Percentiles rank a stretch among this genome's conserved stretches.
phyloP scores from a whole-genome alignment of 2,329 filamentous ascomycete genomes.

The Botrytis fabae region DNA sequence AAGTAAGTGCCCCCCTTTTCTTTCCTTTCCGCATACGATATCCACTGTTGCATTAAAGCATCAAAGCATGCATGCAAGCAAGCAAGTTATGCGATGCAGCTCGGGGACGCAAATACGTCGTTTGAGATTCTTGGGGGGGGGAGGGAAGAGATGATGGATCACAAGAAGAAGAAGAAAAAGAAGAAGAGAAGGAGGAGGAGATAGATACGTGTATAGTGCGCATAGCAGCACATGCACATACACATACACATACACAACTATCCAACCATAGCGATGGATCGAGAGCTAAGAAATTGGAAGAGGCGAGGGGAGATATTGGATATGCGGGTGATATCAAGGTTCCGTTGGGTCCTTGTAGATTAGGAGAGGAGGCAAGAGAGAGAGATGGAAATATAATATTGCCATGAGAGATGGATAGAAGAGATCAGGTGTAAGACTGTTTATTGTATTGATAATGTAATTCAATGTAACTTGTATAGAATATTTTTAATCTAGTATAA shows the following conservation, averaged over 20 bases:
- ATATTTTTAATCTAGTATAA: neutral
- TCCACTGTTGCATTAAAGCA: neutral
- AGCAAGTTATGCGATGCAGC: slow-evolving; percentile 47
- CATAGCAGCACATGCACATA: slow-evolving; percentile 47
- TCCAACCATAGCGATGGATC: slow-evolving; percentile 49
- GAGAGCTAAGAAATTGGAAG: slow-evolving; percentile 51
- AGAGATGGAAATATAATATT: slow-evolving; percentile 34
- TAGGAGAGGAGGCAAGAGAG: slow-evolving; percentile 21
- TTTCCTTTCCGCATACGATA: slow-evolving; percentile 38
- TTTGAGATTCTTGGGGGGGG: slow-evolving; percentile 46
- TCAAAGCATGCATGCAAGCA: no score
- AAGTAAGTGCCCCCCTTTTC: slow-evolving; percentile 43
- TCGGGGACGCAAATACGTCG: slow-evolving; percentile 52
- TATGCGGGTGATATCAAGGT: slow-evolving; percentile 52
- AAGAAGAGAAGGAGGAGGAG: no score
- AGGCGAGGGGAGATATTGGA: slow-evolving; percentile 51
- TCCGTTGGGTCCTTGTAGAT: slow-evolving; percentile 31
- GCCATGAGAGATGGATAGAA: slow-evolving; percentile 19
- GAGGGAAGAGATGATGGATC: slow-evolving; percentile 38
- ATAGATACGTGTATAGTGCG: slow-evolving; percentile 44
- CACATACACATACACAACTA: slow-evolving; percentile 38
- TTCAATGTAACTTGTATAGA: neutral
- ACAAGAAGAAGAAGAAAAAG: slow-evolving; percentile 46
- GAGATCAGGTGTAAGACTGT: neutral
- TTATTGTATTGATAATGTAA: no score